Percentiles rank a stretch among this genome's conserved stretches.
Evolutionary conservation across 2,329 filamentous ascomycete genomes (phyloP).

Genomic region (Nannizziopsis arthrosporioides): DNA sequence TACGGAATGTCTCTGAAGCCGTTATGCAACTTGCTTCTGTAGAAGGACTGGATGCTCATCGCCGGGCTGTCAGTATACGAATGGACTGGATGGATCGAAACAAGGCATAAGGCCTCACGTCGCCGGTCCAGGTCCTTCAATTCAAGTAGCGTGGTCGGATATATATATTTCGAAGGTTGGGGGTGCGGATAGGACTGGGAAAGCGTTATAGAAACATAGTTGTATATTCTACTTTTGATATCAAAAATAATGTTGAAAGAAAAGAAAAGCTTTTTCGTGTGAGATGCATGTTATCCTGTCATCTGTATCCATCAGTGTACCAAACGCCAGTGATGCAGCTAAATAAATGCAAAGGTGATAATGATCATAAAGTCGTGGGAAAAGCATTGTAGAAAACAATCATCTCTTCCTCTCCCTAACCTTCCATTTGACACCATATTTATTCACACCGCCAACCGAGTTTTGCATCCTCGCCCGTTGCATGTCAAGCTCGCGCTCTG

Average conservation of each 20-base stretch:
- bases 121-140: background rate
- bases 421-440: constrained; percentile 54
- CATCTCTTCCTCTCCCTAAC: constrained; percentile 49
- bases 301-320: background rate
- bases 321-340: background rate
- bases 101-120: background rate
- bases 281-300: too few relatives aligned
- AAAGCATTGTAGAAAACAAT: constrained; percentile 9
- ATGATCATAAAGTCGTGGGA: constrained; percentile 3
- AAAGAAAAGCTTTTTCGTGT: too few relatives aligned
- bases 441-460: constrained; percentile 50
- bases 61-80: constrained; percentile 57
- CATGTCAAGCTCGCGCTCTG: constrained; percentile 45
- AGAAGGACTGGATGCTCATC: constrained; percentile 88
- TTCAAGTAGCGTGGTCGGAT: background rate
- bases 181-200: too few relatives aligned
- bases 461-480: constrained; percentile 53
- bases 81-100: constrained; percentile 13
- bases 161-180: background rate
- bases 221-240: too few relatives aligned
- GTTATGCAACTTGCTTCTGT: constrained; percentile 94
- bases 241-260: too few relatives aligned
- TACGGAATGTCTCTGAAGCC: constrained; percentile 72
- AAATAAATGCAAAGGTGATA: background rate
- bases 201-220: too few relatives aligned